These are phyloP conservation scores for Fusarium illudens DNA, from an alignment of 2,329 filamentous ascomycete species.

Conservation along the genomic window DNA sequence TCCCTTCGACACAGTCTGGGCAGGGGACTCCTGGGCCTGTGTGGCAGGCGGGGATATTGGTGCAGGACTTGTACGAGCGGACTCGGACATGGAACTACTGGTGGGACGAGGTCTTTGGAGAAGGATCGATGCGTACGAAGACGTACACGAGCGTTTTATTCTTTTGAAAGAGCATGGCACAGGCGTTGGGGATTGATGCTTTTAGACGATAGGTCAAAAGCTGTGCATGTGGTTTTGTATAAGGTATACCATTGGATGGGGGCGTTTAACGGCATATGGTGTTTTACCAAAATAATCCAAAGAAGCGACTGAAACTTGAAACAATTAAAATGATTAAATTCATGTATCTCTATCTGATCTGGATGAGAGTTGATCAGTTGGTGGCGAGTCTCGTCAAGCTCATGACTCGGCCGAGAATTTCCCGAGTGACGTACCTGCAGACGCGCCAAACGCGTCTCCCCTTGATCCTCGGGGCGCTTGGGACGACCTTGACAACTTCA, in stretches of 20 bases:
- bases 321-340: not conserved
- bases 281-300: not conserved
- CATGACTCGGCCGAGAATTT: conserved; percentile 33
- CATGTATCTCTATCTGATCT: no score
- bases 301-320: not conserved
- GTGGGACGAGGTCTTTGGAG: conserved; percentile 41
- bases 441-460: conserved; percentile 45
- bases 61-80: conserved; percentile 45
- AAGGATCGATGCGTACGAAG: not conserved
- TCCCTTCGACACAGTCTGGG: conserved; percentile 46
- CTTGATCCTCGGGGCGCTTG: not conserved
- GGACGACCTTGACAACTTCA: conserved; percentile 14
- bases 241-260: conserved; percentile 6
- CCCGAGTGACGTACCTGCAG: conserved; percentile 40
- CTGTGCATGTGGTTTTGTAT: conserved; percentile 11
- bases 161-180: conserved; percentile 42
- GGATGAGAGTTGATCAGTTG: not conserved
- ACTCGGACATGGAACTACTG: conserved; percentile 48
- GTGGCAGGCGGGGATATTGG: conserved; percentile 45
- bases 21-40: conserved; percentile 46
- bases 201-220: not conserved
- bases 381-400: not conserved
- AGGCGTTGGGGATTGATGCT: conserved; percentile 29
- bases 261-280: not conserved
- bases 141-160: conserved; percentile 35